Evolutionary conservation across 2,329 filamentous ascomycete genomes (phyloP).

Genomic region (Tolypocladium amazonense): DNA sequence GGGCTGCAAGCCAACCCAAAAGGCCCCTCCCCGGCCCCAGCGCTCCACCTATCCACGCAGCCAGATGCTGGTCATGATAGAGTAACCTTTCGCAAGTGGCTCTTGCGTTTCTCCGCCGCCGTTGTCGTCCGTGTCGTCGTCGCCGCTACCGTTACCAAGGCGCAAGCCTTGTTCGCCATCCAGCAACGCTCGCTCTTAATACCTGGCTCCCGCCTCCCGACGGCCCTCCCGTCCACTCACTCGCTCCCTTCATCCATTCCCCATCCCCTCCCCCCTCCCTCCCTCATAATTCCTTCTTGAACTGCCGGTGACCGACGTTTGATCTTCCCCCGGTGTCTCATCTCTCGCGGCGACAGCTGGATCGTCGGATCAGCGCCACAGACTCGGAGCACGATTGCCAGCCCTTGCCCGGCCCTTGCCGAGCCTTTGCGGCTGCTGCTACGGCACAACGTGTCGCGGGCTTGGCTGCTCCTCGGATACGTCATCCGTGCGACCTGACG

Average conservation of each 20-base stretch:
- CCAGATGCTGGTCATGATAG: not conserved
- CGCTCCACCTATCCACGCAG: not conserved
- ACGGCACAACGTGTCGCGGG: not conserved
- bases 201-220: not conserved
- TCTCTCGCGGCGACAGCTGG: not conserved
- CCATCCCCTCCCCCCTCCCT: not conserved
- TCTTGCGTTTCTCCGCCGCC: not conserved
- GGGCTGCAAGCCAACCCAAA: not conserved
- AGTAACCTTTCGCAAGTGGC: not conserved
- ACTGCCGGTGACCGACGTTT: not conserved
- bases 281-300: not conserved
- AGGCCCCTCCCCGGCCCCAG: not conserved
- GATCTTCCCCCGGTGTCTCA: not conserved
- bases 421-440: not conserved
- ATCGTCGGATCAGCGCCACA: not conserved
- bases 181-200: not conserved
- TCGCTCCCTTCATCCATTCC: not conserved
- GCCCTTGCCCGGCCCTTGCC: not conserved
- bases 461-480: not conserved
- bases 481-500: not conserved
- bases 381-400: not conserved
- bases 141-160: not conserved
- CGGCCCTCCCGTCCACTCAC: not conserved
- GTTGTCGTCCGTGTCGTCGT: not conserved
- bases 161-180: not conserved